A percentile compares a stretch with the other conserved stretches of the same genome.
phyloP scores from a whole-genome alignment of 1,284 basidiomycete species.

The Peniophora sp. region DNA sequence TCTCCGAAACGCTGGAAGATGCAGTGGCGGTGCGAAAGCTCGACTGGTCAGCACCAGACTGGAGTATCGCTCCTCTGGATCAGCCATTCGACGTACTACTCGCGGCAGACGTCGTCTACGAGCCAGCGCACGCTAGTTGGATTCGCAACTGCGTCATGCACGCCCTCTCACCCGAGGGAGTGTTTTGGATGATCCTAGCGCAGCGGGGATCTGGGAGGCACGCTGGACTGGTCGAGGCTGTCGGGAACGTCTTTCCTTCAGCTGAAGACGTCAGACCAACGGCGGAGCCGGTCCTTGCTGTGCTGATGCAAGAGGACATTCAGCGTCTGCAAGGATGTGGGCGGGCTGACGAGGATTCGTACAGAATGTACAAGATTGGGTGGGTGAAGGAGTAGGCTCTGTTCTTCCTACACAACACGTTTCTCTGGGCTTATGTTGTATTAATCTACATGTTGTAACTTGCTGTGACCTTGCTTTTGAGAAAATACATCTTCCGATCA shows the following conservation, averaged over 20 bases:
- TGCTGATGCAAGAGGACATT: constrained; percentile 39
- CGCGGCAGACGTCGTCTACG: constrained; percentile 67
- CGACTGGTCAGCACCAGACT: constrained; percentile 56
- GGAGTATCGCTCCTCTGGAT: constrained; percentile 24
- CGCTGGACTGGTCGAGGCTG: constrained; percentile 48
- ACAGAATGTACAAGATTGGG: constrained; percentile 60
- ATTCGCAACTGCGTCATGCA: constrained; percentile 51
- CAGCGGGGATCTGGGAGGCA: constrained; percentile 57
- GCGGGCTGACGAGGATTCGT: constrained; percentile 62
- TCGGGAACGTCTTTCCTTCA: constrained; percentile 48
- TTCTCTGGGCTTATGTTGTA: too few relatives aligned
- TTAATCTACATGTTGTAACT: too few relatives aligned
- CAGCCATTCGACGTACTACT: constrained; percentile 46
- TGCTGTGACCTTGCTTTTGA: too few relatives aligned
- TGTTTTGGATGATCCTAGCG: constrained; percentile 70
- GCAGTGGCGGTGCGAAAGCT: constrained; percentile 39
- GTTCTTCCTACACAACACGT: too few relatives aligned
- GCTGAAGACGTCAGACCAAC: constrained; percentile 43
- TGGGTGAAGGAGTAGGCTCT: constrained; percentile 31
- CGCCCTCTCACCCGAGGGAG: constrained; percentile 37
- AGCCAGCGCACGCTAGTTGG: constrained; percentile 58
- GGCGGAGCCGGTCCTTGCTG: constrained; percentile 10
- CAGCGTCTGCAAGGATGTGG: constrained; percentile 44
- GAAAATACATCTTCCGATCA: too few relatives aligned
- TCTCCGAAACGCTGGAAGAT: constrained; percentile 14